These are phyloP conservation scores for Proliferodiscus dingleyae DNA, from an alignment of 2,329 filamentous ascomycete genomes.

Conservation along the genomic window DNA sequence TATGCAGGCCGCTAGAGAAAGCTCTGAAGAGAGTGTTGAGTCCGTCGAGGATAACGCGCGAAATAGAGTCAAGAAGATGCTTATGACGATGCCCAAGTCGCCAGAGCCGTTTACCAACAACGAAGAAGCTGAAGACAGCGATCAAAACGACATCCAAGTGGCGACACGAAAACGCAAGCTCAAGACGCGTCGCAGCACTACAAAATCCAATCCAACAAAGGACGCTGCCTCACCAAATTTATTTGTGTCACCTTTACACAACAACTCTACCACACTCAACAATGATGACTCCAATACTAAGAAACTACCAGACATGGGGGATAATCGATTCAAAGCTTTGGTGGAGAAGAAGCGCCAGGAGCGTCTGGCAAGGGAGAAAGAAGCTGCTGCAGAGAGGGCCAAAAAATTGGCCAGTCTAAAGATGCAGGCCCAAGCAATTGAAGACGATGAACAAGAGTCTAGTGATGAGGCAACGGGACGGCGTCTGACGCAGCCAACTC, in stretches of 20 bases:
- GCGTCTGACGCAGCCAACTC: conserved; percentile 66
- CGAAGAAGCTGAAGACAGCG: conserved; percentile 32
- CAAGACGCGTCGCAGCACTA: conserved; percentile 18
- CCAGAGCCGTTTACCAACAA: conserved; percentile 30
- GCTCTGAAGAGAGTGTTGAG: conserved; percentile 14
- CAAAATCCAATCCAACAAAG: conserved; percentile 17
- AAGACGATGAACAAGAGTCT: conserved; percentile 52
- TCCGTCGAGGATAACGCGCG: conserved; percentile 26
- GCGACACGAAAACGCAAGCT: conserved; percentile 26
- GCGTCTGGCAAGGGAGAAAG: conserved; percentile 60
- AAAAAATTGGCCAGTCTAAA: conserved; percentile 35
- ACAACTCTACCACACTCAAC: conserved; percentile 27
- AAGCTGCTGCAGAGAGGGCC: conserved; percentile 42
- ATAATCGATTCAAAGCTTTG: conserved; percentile 64
- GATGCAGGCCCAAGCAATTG: conserved; percentile 44
- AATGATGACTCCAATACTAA: conserved; percentile 28
- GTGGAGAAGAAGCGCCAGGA: conserved; percentile 70
- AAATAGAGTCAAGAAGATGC: conserved; percentile 41
- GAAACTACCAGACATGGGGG: conserved; percentile 43
- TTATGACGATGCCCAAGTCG: conserved; percentile 32
- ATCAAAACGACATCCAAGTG: conserved; percentile 21
- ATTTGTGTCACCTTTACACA: conserved; percentile 37
- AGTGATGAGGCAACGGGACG: conserved; percentile 59
- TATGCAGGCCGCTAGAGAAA: conserved; percentile 43
- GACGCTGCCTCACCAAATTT: conserved; percentile 31